These are phyloP conservation scores for Fusarium piperis DNA, from an alignment of 2,329 filamentous ascomycete species.

Conservation along the genomic window DNA sequence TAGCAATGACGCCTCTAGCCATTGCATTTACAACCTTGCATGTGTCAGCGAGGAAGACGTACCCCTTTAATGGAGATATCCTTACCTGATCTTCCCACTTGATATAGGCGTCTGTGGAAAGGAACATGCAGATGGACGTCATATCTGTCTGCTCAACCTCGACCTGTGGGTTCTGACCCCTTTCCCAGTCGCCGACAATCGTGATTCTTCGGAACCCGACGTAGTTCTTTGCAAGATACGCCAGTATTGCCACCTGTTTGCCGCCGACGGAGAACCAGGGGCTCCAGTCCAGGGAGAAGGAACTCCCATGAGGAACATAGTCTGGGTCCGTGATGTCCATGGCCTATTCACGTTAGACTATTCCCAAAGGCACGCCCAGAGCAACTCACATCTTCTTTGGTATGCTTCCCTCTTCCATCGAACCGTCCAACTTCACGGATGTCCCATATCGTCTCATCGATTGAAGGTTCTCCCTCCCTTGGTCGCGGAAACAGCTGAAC, in stretches of 20 bases:
- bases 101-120: constrained; percentile 63
- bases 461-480: constrained; percentile 25
- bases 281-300: constrained; percentile 64
- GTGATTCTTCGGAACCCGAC: constrained; percentile 65
- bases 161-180: constrained; percentile 49
- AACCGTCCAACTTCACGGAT: constrained; percentile 63
- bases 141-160: constrained; percentile 54
- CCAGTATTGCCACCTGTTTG: constrained; percentile 55
- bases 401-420: constrained; percentile 57
- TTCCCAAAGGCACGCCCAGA: neutral
- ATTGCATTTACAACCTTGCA: constrained; percentile 56
- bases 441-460: constrained; percentile 55
- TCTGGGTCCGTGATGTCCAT: constrained; percentile 56
- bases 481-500: constrained; percentile 52
- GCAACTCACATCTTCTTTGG: constrained; percentile 40
- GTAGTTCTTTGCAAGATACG: constrained; percentile 61
- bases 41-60: constrained; percentile 10
- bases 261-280: constrained; percentile 57
- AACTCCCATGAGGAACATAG: constrained; percentile 58
- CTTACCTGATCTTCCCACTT: constrained; percentile 64
- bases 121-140: constrained; percentile 59
- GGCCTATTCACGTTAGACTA: constrained; percentile 37
- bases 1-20: constrained; percentile 64
- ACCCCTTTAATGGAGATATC: fast-evolving
- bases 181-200: constrained; percentile 49